Conservation (phyloP, 2,329 filamentous ascomycete genomes). For the Mariannaea sp. region DNA sequence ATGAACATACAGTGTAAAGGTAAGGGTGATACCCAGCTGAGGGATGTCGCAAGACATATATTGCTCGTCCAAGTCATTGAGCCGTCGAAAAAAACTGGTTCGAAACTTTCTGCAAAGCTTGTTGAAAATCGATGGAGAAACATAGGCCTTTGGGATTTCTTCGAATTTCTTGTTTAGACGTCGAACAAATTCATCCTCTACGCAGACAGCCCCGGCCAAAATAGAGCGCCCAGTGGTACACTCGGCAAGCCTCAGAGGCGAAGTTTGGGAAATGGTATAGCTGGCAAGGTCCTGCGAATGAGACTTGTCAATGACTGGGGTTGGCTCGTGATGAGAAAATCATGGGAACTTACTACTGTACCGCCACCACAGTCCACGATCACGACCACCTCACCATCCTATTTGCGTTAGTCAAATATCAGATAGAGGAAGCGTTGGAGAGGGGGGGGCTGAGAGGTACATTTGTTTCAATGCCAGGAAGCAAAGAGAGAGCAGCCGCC, state of each 20-base stretch:
- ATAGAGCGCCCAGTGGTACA: not conserved
- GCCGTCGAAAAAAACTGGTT: no score
- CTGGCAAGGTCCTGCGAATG: not conserved
- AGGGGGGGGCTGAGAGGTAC: not conserved
- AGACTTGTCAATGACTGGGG: not conserved
- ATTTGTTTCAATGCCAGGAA: not conserved
- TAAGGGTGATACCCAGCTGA: no score
- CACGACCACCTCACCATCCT: not conserved
- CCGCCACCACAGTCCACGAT: not conserved
- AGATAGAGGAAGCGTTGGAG: no score
- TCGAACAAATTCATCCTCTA: not conserved
- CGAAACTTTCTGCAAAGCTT: no score
- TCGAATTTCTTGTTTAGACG: not conserved
- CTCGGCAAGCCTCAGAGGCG: not conserved
- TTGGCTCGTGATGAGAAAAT: not conserved
- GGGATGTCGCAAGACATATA: no score
- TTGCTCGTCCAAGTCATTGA: no score
- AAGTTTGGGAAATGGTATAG: not conserved
- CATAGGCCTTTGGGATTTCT: no score
- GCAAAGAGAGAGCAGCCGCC: no score
- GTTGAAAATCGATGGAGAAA: no score
- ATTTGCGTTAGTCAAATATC: not conserved
- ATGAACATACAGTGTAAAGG: no score
- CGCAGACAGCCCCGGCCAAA: not conserved
- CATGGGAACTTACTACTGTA: not conserved